Conservation (phyloP, 176 grass and related monocot species). For the Rhynchospora tenuis region DNA sequence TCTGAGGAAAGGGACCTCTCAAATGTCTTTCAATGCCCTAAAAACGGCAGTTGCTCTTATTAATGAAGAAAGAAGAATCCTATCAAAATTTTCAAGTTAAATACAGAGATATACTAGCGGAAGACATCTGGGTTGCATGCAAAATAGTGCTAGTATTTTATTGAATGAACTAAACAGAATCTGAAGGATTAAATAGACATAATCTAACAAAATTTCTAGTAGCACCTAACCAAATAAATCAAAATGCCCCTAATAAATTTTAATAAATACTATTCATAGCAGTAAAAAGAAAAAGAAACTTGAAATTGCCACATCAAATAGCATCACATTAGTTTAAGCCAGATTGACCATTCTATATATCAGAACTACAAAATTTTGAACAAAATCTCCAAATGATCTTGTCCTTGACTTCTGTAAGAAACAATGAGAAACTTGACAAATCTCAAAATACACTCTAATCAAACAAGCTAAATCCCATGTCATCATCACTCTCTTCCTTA, state of each 20-base stretch:
- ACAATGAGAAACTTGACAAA: neutral
- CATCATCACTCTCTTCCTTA: conserved; percentile 71
- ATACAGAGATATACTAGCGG: too few relatives aligned
- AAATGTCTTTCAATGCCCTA: neutral
- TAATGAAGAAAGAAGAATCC: neutral
- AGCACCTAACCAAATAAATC: neutral
- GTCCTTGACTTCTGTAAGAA: neutral
- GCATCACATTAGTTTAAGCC: neutral
- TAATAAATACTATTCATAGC: neutral
- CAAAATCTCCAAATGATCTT: neutral
- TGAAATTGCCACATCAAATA: neutral
- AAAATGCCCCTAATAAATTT: neutral
- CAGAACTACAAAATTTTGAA: neutral
- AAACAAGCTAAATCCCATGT: conserved; percentile 86
- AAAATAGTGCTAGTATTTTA: neutral
- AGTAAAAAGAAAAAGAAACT: neutral
- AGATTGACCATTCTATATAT: neutral
- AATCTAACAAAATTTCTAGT: neutral
- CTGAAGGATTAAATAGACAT: neutral
- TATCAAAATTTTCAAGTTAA: neutral
- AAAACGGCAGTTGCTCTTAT: neutral
- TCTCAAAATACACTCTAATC: conserved; percentile 32
- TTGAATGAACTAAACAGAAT: neutral
- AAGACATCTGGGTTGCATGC: neutral
- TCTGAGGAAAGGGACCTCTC: too few relatives aligned